A percentile compares a stretch with the other conserved stretches of the same genome.
Evolutionary conservation across 2,329 filamentous ascomycete genomes (phyloP).

Genomic region (Epichloe typhina): DNA sequence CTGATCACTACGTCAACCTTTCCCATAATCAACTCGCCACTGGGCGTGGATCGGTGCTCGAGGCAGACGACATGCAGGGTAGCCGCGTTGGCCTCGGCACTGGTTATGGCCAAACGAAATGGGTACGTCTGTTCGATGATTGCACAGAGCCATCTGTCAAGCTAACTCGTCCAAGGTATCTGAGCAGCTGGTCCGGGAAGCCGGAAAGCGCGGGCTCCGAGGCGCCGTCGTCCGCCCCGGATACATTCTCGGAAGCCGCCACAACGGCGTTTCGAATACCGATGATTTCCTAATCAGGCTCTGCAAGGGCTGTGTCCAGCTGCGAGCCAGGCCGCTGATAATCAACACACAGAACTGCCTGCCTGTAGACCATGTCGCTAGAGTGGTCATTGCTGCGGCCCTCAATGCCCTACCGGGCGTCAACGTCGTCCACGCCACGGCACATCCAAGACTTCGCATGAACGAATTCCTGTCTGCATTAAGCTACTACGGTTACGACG

Average conservation of each 20-base stretch:
- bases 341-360: slow-evolving; percentile 81
- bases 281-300: slow-evolving; percentile 88
- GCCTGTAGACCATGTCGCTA: slow-evolving; percentile 70
- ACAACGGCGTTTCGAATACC: slow-evolving; percentile 58
- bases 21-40: slow-evolving; percentile 38
- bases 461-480: slow-evolving; percentile 54
- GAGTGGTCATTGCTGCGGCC: slow-evolving; percentile 61
- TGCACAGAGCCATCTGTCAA: too few species aligned
- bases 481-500: slow-evolving; percentile 57
- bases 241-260: slow-evolving; percentile 66
- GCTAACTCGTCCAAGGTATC: slow-evolving; percentile 21
- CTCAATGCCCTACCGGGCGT: slow-evolving; percentile 45
- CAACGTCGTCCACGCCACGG: slow-evolving; percentile 64
- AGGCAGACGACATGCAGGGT: slow-evolving; percentile 66
- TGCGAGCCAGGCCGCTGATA: slow-evolving; percentile 60
- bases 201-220: slow-evolving; percentile 60
- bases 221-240: slow-evolving; percentile 72
- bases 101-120: slow-evolving; percentile 87
- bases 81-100: slow-evolving; percentile 66
- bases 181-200: slow-evolving; percentile 59
- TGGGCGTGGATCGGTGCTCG: slow-evolving; percentile 49
- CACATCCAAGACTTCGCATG: slow-evolving; percentile 35
- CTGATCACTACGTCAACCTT: slow-evolving; percentile 63
- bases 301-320: slow-evolving; percentile 76
- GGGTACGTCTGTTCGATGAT: slow-evolving; percentile 31